Conservation (phyloP, 2,329 filamentous ascomycete species). For the Aspergillus tanneri region DNA sequence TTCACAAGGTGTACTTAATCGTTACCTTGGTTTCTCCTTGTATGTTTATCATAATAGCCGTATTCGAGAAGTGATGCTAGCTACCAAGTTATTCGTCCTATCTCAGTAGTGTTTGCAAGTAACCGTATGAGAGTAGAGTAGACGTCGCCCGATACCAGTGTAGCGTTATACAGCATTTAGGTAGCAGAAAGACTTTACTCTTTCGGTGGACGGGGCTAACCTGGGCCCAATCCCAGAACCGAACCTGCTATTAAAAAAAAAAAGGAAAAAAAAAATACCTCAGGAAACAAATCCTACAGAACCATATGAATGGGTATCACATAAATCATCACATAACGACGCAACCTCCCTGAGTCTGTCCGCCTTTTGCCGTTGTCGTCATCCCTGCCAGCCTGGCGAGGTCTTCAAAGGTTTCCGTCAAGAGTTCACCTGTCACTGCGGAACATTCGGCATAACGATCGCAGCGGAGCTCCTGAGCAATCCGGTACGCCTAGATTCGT, state of each 20-base stretch:
- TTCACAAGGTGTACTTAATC: conserved; percentile 82
- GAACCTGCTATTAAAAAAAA: too few relatives aligned
- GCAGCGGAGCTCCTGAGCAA: conserved; percentile 60
- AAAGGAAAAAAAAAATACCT: too few relatives aligned
- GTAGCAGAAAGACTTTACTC: too few relatives aligned
- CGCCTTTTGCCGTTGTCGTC: conserved; percentile 57
- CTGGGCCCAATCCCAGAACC: too few relatives aligned
- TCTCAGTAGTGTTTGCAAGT: too few relatives aligned
- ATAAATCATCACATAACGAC: conserved; percentile 38
- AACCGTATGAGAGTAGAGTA: too few relatives aligned
- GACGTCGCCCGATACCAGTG: too few relatives aligned
- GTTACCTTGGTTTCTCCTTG: conserved; percentile 64
- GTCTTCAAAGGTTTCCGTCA: conserved; percentile 61
- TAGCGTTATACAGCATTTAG: too few relatives aligned
- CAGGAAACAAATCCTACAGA: not conserved
- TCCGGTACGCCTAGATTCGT: conserved; percentile 50
- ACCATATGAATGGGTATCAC: conserved; percentile 2
- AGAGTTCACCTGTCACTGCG: conserved; percentile 60
- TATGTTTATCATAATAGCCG: conserved; percentile 39
- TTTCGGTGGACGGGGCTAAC: too few relatives aligned
- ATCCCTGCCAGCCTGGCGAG: conserved; percentile 58
- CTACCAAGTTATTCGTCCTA: too few relatives aligned
- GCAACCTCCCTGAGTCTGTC: conserved; percentile 47
- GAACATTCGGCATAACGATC: conserved; percentile 65
- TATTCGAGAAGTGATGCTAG: conserved; percentile 38